These are phyloP conservation scores for Stylosanthes scabra DNA, from an alignment of 331 rosid species.

Conservation along the genomic window DNA sequence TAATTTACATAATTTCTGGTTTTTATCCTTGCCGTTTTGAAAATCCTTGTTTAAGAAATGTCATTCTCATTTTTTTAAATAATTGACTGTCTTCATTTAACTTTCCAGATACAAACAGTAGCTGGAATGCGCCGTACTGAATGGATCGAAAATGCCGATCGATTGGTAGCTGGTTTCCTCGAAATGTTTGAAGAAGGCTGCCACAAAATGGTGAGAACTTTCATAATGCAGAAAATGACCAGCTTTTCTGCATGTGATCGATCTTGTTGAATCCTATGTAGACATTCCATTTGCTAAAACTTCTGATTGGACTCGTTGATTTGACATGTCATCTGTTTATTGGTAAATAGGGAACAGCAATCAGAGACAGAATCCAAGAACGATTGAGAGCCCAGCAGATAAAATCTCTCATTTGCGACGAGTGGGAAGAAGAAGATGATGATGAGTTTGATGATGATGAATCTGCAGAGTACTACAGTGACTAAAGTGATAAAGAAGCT, in stretches of 20 bases:
- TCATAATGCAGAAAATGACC: constrained; percentile 2
- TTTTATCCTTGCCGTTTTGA: neutral
- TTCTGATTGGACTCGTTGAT: neutral
- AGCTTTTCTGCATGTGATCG: constrained; percentile 14
- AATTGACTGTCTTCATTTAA: constrained; percentile 12
- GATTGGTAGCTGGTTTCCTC: constrained; percentile 95
- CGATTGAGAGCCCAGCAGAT: constrained; percentile 60
- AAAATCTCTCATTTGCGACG: constrained; percentile 57
- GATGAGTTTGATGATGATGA: constrained; percentile 51
- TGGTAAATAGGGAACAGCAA: constrained; percentile 80
- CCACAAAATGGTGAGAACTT: constrained; percentile 84
- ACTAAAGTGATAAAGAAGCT: constrained; percentile 34
- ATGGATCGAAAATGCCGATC: constrained; percentile 97
- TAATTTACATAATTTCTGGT: constrained; percentile 2
- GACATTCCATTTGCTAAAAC: constrained; percentile 21
- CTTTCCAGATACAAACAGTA: constrained; percentile 80
- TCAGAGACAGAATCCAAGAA: constrained; percentile 87
- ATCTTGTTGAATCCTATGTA: constrained; percentile 25
- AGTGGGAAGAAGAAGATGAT: constrained; percentile 51
- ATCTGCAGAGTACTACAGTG: constrained; percentile 52
- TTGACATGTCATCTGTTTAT: constrained; percentile 11
- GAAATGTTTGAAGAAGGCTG: constrained; percentile 99
- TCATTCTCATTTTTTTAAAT: constrained; percentile 7
- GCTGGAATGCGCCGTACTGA: constrained; percentile 84
- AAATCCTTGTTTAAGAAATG: neutral